phyloP scores from a whole-genome alignment of 495 filamentous ascomycete species.

The Tuber microsphaerosporum region DNA sequence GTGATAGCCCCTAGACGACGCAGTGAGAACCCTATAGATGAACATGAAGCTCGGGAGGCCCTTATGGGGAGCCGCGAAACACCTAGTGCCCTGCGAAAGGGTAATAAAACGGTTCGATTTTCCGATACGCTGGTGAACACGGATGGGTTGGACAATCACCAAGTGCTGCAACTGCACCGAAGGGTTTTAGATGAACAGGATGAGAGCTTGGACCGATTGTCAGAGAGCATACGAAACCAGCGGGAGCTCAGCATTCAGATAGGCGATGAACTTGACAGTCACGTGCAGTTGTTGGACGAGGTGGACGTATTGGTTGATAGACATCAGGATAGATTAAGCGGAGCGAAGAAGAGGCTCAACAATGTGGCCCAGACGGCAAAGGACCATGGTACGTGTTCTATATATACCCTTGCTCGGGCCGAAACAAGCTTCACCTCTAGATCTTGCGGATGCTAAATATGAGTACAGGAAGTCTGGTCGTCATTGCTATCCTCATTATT shows the following conservation, averaged over 20 bases:
- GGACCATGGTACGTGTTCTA: constrained; percentile 68
- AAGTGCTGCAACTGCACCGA: constrained; percentile 77
- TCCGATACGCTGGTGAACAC: constrained; percentile 56
- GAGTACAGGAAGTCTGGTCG: constrained; percentile 41
- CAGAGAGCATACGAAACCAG: constrained; percentile 80
- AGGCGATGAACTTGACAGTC: constrained; percentile 87
- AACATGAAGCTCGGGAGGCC: constrained; percentile 36
- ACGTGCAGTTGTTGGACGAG: constrained; percentile 80
- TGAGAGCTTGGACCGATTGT: constrained; percentile 79
- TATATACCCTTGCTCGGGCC: not conserved
- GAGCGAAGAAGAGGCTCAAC: constrained; percentile 63
- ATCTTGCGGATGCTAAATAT: not conserved
- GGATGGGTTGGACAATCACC: constrained; percentile 65
- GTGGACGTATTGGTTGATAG: constrained; percentile 75
- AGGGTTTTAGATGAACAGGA: constrained; percentile 79
- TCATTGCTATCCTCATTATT: constrained; percentile 68
- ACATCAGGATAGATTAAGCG: constrained; percentile 65
- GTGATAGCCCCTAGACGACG: constrained; percentile 29
- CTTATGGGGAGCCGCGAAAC: constrained; percentile 35
- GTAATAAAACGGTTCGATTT: constrained; percentile 84
- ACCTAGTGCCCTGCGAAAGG: constrained; percentile 29
- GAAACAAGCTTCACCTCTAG: not conserved
- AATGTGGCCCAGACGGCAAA: constrained; percentile 63
- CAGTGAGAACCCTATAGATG: constrained; percentile 22
- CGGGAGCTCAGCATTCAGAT: constrained; percentile 91